These are phyloP conservation scores for Salix viminalis DNA, from an alignment of 345 rosid species.

Conservation along the genomic window DNA sequence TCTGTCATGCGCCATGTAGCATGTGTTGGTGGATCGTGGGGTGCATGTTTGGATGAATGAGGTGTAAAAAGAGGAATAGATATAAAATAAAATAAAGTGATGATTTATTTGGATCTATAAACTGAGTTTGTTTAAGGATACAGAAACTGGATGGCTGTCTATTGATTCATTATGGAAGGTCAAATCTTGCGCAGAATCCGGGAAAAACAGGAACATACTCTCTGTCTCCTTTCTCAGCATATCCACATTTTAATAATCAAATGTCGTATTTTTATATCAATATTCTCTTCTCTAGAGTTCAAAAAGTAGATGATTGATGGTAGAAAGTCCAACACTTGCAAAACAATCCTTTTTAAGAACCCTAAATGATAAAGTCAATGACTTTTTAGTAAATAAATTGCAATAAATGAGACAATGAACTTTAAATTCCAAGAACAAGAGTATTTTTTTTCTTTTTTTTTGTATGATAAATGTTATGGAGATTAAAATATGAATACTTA, in stretches of 20 bases:
- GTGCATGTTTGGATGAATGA: constrained; percentile 40
- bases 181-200: constrained; percentile 27
- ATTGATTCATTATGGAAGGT: constrained; percentile 17
- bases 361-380: too few species aligned
- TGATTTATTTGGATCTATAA: neutral
- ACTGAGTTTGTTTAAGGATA: neutral
- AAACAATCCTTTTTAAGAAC: too few species aligned
- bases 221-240: neutral
- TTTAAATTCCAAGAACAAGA: too few species aligned
- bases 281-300: too few species aligned
- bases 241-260: neutral
- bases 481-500: too few species aligned
- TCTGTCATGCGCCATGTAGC: neutral
- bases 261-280: neutral
- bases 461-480: too few species aligned
- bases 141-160: constrained; percentile 20
- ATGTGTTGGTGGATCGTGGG: constrained; percentile 41
- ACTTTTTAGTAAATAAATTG: too few species aligned
- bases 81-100: neutral
- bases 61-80: constrained; percentile 11
- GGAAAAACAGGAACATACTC: constrained; percentile 12
- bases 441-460: too few species aligned
- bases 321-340: rapidly evolving
- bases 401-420: too few species aligned
- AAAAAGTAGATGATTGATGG: too few species aligned